These are phyloP conservation scores for Xylaria bambusicola DNA, from an alignment of 495 filamentous ascomycete genomes.

Conservation along the genomic window DNA sequence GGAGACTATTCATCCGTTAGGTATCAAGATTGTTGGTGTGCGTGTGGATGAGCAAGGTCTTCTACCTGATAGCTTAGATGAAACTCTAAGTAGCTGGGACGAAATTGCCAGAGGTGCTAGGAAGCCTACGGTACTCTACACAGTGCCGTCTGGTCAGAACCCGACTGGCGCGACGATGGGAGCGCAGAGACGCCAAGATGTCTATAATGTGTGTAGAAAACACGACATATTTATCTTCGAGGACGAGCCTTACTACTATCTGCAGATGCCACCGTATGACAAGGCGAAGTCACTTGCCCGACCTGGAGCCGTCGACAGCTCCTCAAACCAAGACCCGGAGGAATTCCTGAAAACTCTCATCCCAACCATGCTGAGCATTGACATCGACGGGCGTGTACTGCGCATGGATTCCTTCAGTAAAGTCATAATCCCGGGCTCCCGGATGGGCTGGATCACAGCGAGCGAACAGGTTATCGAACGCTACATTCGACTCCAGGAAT, in stretches of 20 bases:
- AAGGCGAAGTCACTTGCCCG: constrained; percentile 31
- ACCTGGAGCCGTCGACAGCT: constrained; percentile 20
- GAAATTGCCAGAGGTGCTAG: constrained; percentile 53
- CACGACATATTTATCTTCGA: constrained; percentile 88
- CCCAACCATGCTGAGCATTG: constrained; percentile 68
- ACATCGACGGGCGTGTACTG: constrained; percentile 64
- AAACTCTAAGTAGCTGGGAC: constrained; percentile 69
- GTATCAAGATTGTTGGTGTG: constrained; percentile 70
- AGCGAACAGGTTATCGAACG: constrained; percentile 81
- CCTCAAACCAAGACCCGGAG: constrained; percentile 23
- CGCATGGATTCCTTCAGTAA: constrained; percentile 84
- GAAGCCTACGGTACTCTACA: constrained; percentile 81
- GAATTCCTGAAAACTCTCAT: constrained; percentile 54
- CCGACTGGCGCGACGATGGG: constrained; percentile 86
- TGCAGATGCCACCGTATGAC: constrained; percentile 87
- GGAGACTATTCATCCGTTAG: constrained; percentile 78
- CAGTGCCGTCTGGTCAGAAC: constrained; percentile 85
- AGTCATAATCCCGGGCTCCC: constrained; percentile 74
- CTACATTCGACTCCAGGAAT: constrained; percentile 75
- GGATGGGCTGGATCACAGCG: constrained; percentile 78
- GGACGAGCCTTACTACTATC: constrained; percentile 96
- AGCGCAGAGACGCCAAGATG: constrained; percentile 59
- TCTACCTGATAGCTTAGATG: constrained; percentile 65
- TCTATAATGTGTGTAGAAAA: constrained; percentile 77
- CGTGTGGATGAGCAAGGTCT: constrained; percentile 79